Percentiles rank a stretch among this genome's conserved stretches.
These are phyloP conservation scores for Taiozyma sp. DNA, from an alignment of 1,139 yeast species.

Conservation along the genomic window DNA sequence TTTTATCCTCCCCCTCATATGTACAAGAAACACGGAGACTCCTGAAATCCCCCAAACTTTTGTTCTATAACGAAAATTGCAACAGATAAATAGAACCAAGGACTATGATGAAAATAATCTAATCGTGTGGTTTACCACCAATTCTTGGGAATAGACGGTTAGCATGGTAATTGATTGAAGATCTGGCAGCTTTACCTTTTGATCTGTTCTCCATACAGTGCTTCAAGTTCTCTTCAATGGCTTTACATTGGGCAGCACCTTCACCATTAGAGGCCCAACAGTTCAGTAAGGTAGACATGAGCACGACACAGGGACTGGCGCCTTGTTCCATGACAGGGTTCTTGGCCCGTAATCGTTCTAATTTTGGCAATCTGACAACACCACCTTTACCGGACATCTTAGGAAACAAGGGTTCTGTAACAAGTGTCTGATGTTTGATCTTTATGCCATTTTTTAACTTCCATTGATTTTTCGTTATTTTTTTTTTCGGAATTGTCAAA, in stretches of 20 bases:
- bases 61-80: not conserved
- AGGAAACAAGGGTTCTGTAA: not conserved
- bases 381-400: slow-evolving; percentile 24
- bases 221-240: slow-evolving; percentile 53
- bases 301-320: slow-evolving; percentile 67
- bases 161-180: slow-evolving; percentile 78
- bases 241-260: slow-evolving; percentile 61
- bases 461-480: not conserved
- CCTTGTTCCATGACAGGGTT: slow-evolving; percentile 52
- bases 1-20: not conserved
- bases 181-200: slow-evolving; percentile 37
- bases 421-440: not conserved
- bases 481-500: not conserved
- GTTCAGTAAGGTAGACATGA: slow-evolving; percentile 80
- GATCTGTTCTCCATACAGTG: slow-evolving; percentile 43
- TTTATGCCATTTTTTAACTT: not conserved
- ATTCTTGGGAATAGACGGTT: slow-evolving; percentile 75
- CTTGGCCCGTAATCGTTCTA: slow-evolving; percentile 70
- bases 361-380: slow-evolving; percentile 56
- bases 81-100: not conserved
- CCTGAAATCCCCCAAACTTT: not conserved
- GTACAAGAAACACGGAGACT: not conserved
- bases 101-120: slow-evolving; percentile 10
- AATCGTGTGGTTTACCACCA: slow-evolving; percentile 71
- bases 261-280: slow-evolving; percentile 98